phyloP scores from a whole-genome alignment of 345 rosid species.

The Triadica sebifera region DNA sequence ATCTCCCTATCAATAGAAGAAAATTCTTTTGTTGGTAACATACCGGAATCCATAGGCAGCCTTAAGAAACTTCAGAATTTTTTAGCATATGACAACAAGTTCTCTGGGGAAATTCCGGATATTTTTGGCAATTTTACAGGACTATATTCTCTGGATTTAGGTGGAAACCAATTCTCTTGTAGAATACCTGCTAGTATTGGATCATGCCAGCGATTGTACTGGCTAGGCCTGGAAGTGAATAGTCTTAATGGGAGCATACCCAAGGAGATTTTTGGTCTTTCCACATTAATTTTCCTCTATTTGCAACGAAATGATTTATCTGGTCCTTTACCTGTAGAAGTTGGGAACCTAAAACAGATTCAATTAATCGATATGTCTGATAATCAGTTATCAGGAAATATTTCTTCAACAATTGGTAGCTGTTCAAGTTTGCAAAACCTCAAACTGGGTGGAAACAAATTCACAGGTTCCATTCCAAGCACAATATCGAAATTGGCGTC shows the following conservation, averaged over 20 bases:
- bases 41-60: slow-evolving; percentile 18
- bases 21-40: slow-evolving; percentile 14
- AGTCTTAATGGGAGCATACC: slow-evolving; percentile 19
- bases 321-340: too few species aligned
- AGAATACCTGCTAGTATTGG: slow-evolving; percentile 18
- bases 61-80: neutral
- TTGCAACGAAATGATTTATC: neutral
- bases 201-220: neutral
- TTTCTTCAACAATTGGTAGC: slow-evolving; percentile 7
- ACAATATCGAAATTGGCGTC: slow-evolving; percentile 10
- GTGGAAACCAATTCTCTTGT: slow-evolving; percentile 8
- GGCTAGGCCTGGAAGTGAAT: neutral
- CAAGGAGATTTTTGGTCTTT: slow-evolving; percentile 14
- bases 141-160: neutral
- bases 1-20: neutral
- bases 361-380: slow-evolving; percentile 3
- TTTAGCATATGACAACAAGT: too few species aligned
- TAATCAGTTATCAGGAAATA: slow-evolving; percentile 20
- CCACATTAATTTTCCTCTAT: neutral
- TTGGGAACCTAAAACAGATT: slow-evolving; percentile 16
- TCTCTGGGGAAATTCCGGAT: slow-evolving; percentile 15
- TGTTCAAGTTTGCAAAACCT: slow-evolving; percentile 9
- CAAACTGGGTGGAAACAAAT: slow-evolving; percentile 17
- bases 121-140: slow-evolving; percentile 16
- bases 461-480: slow-evolving; percentile 15